Base-by-base conservation (phyloP, 352 stramenopile genomes). In the Phytophthora europaea region DNA sequence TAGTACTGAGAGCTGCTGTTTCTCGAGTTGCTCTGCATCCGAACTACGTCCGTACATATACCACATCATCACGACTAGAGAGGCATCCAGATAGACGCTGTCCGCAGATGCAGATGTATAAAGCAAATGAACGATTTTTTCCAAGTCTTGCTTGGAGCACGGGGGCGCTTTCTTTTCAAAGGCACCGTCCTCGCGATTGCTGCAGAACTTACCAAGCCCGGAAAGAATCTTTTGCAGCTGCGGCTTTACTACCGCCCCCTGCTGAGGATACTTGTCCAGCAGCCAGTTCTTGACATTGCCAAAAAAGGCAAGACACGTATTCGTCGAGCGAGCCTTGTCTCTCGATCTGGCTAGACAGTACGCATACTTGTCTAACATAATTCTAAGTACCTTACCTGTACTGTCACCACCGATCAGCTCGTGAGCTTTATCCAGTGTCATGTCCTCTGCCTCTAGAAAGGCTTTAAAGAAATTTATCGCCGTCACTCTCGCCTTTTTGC, bases 21-120 rank as follows among this genome's bases (percentile, higher is more conserved):
- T 72, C 15, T 69, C 59, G 15, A 73, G 22, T 56, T 69, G 64
- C 48, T 78, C 65, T 22, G 60, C 55, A 22, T 71, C 70, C 6
- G 54, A 73, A 54, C 59, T 73, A 9, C 58, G 66, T 4, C 66
- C 58, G 52, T 73, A 67, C 10, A 64, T 15, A 40, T 67, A 67
- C 58, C 57, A 67, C 66, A 67, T 59, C 48, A 73, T 73, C 28
- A 61, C 38, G 2, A 61, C 57, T 7, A 72, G 50, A 3, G 65
- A 7, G 2, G 66, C 57, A 31, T 73, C 66, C 16, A 62, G 28
- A 34, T 73, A 73, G 36, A 45, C 40, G 28, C 38, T 73, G 20
- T 60, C 50, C 1, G 13, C 9, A 45, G 26, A 31, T 31, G 10
- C 38, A 43, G 66, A 62, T 38, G 58, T 59, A 59, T 67, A 73